These are phyloP conservation scores for Helicostylum pulchrum DNA, from an alignment of 192 early-diverging fungal species.

Conservation along the genomic window DNA sequence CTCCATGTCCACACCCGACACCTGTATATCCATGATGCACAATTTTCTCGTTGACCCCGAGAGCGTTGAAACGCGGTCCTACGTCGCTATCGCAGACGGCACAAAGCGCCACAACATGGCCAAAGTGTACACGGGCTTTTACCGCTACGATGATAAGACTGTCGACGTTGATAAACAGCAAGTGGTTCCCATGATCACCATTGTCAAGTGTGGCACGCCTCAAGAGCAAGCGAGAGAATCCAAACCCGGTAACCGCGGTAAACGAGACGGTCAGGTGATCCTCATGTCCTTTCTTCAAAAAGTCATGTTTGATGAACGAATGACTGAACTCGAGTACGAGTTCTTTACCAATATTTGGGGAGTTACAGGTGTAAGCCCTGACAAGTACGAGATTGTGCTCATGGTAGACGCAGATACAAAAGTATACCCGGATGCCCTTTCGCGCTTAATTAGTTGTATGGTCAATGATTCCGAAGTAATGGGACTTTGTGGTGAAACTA, in stretches of 20 bases:
- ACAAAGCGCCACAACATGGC: conserved; percentile 90
- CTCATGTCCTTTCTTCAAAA: conserved; percentile 94
- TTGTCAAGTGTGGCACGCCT: conserved; percentile 55
- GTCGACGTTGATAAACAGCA: conserved; percentile 49
- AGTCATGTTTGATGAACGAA: conserved; percentile 84
- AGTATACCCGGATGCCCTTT: conserved; percentile 70
- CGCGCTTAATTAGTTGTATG: conserved; percentile 68
- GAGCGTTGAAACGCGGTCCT: conserved; percentile 68
- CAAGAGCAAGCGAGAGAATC: conserved; percentile 49
- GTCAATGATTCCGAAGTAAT: conserved; percentile 68
- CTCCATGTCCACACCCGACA: conserved; percentile 73
- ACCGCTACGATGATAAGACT: conserved; percentile 64
- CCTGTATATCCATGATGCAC: conserved; percentile 76
- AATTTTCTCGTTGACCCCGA: conserved; percentile 58
- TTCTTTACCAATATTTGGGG: conserved; percentile 74
- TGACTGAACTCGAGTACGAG: conserved; percentile 81
- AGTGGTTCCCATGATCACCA: conserved; percentile 68
- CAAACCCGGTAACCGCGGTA: conserved; percentile 88
- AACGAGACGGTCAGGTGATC: conserved; percentile 95
- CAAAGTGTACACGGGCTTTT: conserved; percentile 89
- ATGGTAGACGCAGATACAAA: conserved; percentile 87
- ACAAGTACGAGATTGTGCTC: conserved; percentile 73
- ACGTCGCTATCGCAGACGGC: conserved; percentile 92
- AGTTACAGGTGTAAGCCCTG: conserved; percentile 66
- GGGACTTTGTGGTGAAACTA: conserved; percentile 79